Evolutionary conservation across 495 filamentous ascomycete species (phyloP), one percentile per base, ranked within the genome.

Genomic region (Alectoria sarmentosa): DNA sequence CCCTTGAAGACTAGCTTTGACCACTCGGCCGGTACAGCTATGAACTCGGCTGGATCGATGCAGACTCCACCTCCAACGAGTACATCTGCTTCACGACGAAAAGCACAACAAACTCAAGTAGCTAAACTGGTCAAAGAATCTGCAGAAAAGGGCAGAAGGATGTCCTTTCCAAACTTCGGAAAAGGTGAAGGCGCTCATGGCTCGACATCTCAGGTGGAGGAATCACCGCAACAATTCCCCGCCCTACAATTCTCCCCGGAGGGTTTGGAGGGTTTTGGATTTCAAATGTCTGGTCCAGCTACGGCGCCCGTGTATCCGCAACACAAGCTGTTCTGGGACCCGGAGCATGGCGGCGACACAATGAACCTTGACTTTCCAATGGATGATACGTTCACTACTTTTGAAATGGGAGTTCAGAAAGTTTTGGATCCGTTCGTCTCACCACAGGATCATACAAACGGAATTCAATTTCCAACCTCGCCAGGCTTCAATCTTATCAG

Each of bases 271-370:
- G 73, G 86, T 37, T 90, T 92, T 69, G 82, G 84, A 36, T 86
- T 91, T 67, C 83, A 83, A 15, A 81, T 88, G 64, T 83, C 89
- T 4, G 88, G 89, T 38, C 85, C 90, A 1, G 83, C 87, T 44
- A 80, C 85, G 9, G 89, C 86, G 28, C 85, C 88, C 13, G 81
- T 82, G 60, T 87, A 87, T 63, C 81, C 81, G 10, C 84, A 87
- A 66, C 80, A 86, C 48, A 83, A 84, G 61, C 73, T 87, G 34
- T 91, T 92, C 71, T 94, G 90, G 89, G 90, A 92, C 65, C 78
- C 87, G 19, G 81, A 85, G 34, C 68, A 68, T 58, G 75, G 72
- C 65, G 77, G 81, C 70, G 75, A 72, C 60, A 78, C 73, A 15
- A 84, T 86, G 81, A 82, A 80, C 60, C 75, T 87, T 15, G 83